Evolutionary conservation across 768 basidiomycete species (phyloP).

Genomic region (Aureoboletus auriporus): DNA sequence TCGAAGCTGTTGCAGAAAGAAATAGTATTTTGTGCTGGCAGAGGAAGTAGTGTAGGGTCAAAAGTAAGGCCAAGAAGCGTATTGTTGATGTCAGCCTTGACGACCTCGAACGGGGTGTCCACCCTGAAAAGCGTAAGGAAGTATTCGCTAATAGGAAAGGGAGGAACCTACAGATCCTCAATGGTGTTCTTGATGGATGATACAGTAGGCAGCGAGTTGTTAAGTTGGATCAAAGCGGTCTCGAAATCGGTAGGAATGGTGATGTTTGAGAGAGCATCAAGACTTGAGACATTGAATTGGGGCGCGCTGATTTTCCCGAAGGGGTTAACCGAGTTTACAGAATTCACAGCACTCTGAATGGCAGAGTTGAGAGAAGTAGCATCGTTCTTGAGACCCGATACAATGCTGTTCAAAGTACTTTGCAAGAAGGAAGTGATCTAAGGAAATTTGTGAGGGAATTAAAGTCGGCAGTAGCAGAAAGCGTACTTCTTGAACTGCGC

Average conservation of each 20-base stretch:
- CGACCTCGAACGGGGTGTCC: constrained; percentile 79
- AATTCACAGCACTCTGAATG: constrained; percentile 59
- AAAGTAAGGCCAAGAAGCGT: constrained; percentile 75
- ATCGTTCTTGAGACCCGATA: constrained; percentile 71
- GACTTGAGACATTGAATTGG: constrained; percentile 69
- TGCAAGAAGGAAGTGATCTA: constrained; percentile 74
- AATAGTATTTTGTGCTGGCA: constrained; percentile 66
- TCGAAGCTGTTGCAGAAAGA: constrained; percentile 79
- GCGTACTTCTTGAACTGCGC: constrained; percentile 78
- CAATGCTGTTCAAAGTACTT: constrained; percentile 52
- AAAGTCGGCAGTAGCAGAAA: background rate
- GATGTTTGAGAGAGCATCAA: constrained; percentile 72
- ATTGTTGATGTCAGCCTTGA: constrained; percentile 87
- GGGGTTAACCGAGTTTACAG: constrained; percentile 74
- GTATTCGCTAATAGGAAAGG: background rate
- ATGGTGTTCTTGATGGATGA: constrained; percentile 67
- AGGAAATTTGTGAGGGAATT: constrained; percentile 8
- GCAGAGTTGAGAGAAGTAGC: constrained; percentile 64
- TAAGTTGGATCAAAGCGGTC: constrained; percentile 69
- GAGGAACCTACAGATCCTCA: constrained; percentile 56
- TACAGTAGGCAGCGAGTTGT: constrained; percentile 75
- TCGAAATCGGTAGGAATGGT: constrained; percentile 76
- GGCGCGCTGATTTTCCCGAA: constrained; percentile 67
- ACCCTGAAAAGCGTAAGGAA: constrained; percentile 42
- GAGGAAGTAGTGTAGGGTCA: constrained; percentile 67